Base-by-base conservation (phyloP, 257 asterid species). In the Gynochthodes officinalis region DNA sequence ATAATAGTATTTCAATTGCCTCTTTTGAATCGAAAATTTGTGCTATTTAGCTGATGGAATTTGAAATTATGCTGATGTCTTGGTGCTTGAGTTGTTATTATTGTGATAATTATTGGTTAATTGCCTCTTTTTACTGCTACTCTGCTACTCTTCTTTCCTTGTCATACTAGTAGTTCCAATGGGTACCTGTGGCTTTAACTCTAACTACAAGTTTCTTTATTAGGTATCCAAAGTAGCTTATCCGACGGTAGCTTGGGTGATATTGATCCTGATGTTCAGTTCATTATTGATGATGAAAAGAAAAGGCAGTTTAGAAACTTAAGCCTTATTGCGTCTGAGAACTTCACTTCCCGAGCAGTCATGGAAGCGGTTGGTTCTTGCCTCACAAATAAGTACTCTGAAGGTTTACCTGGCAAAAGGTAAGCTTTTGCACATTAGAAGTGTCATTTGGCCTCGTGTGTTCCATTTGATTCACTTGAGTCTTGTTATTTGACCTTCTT, bases 361-460 rank as follows among this genome's bases (percentile, higher is more conserved):
- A 94, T 94, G 99, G 97, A 94, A 84, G 99, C 96, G 19, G 99
- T 94, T 77, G 99, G 99, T 79, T 94, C 99, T 75, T 91, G 97
- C 88, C 90, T 94, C 76, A 91, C 99, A 49, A 94, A 94, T 76
- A 94, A 94, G 68, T 94, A 94, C 70, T 91, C 99, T 4, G 97
- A 91, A 83, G 99, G 99, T 66, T 84, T 94, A 59, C 97, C 99
- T 57, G 97, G 97, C 27, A 94, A 91, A 86, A 88, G 99, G 97
- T 92, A 70, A 63, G 72, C 32, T 72, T 1, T 76, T 33, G 19
- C 27, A 5, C 28, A 46, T 63, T 39, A 10, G 15, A 79, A 27
- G 16, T 46, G 55, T 9, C 25, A 25, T 16, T 77, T 59, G 64
- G 12, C 73, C n/a, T 64, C 70, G 50, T n/a, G 4, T 68, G 30